Evolutionary conservation across 768 basidiomycete species (phyloP).

Genomic region (Lyophyllum semitale): DNA sequence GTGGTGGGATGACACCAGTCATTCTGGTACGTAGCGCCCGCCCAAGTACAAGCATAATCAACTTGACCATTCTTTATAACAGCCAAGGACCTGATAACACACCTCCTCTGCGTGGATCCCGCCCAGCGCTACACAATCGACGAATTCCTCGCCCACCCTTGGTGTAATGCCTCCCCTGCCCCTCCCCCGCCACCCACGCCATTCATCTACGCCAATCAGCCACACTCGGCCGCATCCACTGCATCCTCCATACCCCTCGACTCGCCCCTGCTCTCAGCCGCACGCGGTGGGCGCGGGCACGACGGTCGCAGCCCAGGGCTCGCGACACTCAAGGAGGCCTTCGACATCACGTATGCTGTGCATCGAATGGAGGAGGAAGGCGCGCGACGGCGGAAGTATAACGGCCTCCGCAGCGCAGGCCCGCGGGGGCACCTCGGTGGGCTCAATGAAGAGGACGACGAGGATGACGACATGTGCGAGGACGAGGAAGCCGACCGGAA

Average conservation of each 20-base stretch:
- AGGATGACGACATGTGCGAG: constrained; percentile 49
- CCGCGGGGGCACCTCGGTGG: constrained; percentile 76
- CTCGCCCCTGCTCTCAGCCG: constrained; percentile 86
- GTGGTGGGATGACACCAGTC: constrained; percentile 98
- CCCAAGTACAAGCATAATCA: not conserved
- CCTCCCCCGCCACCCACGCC: constrained; percentile 72
- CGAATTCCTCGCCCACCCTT: constrained; percentile 95
- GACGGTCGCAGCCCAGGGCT: constrained; percentile 91
- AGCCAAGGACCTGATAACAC: constrained; percentile 96
- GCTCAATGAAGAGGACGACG: constrained; percentile 93
- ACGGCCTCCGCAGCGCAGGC: constrained; percentile 78
- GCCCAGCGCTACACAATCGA: constrained; percentile 96
- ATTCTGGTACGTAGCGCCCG: constrained; percentile 55
- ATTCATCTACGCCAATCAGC: constrained; percentile 39
- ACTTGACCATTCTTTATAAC: constrained; percentile 7
- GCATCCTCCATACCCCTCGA: constrained; percentile 59
- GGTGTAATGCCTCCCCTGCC: constrained; percentile 77
- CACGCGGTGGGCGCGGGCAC: constrained; percentile 64
- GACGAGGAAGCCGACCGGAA: constrained; percentile 46
- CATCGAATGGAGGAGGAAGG: constrained; percentile 99
- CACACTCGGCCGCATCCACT: constrained; percentile 30
- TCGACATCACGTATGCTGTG: constrained; percentile 98
- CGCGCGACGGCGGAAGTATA: constrained; percentile 79
- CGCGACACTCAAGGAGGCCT: constrained; percentile 93
- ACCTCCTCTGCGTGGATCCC: constrained; percentile 94